Percentiles rank a stretch among this genome's conserved stretches.
Evolutionary conservation across 306 rosid species (phyloP).

Genomic region (Corylus heterophylla): DNA sequence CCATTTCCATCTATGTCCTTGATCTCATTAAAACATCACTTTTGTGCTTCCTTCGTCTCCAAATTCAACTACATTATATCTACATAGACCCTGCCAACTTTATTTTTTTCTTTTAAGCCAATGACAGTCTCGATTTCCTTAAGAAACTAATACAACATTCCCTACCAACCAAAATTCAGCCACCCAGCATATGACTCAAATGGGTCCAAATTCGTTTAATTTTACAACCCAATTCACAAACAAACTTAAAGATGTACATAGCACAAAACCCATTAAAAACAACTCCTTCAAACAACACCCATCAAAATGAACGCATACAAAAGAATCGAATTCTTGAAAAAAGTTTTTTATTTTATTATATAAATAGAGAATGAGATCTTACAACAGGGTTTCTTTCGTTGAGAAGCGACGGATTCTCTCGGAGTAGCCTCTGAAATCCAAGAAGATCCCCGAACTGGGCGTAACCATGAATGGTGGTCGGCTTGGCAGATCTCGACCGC

Average conservation of each 20-base stretch:
- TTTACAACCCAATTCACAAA: conserved; percentile 26
- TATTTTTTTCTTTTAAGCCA: too few species aligned
- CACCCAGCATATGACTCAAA: neutral
- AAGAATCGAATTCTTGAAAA: conserved; percentile 12
- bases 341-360: neutral
- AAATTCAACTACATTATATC: neutral
- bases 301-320: neutral
- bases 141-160: neutral
- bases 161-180: neutral
- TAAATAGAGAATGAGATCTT: conserved; percentile 37
- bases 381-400: conserved; percentile 79
- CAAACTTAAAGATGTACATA: neutral
- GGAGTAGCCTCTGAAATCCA: conserved; percentile 74
- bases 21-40: neutral
- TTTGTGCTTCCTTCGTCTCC: neutral
- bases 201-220: conserved; percentile 21
- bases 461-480: conserved; percentile 67
- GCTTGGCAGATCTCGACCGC: conserved; percentile 69
- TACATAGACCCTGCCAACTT: neutral
- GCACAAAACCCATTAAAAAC: neutral
- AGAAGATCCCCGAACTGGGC: conserved; percentile 78
- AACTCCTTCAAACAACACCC: conserved; percentile 4
- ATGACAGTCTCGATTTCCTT: neutral
- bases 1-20: neutral
- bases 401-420: conserved; percentile 73